These are phyloP conservation scores for Arthrobotrys entomopaga DNA, from an alignment of 2,329 filamentous ascomycete genomes.

Conservation along the genomic window DNA sequence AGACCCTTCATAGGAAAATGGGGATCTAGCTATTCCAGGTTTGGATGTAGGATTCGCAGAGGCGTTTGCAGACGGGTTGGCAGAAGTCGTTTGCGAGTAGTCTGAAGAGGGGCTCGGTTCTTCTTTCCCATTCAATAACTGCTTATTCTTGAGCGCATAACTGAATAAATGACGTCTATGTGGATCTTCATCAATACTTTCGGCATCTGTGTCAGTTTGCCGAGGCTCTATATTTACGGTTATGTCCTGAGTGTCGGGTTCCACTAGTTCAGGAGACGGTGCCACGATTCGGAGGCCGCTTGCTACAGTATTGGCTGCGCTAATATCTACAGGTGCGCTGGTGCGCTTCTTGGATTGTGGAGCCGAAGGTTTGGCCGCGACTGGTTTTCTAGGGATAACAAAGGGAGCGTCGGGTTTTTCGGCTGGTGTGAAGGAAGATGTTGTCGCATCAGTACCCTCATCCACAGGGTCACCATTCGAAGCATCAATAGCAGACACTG, in stretches of 20 bases:
- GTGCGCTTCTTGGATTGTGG: constrained; percentile 34
- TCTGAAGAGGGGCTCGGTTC: constrained; percentile 43
- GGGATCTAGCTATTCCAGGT: constrained; percentile 37
- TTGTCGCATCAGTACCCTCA: neutral
- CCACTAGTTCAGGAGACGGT: constrained; percentile 32
- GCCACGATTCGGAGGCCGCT: constrained; percentile 32
- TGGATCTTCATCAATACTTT: constrained; percentile 47
- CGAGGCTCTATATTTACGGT: constrained; percentile 3
- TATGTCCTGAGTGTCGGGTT: constrained; percentile 1
- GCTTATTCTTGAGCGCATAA: constrained; percentile 37
- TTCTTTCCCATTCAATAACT: constrained; percentile 43
- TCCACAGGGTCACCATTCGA: neutral
- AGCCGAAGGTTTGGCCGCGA: constrained; percentile 17
- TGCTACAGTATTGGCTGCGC: neutral
- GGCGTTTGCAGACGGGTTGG: constrained; percentile 12
- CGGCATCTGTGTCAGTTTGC: constrained; percentile 9
- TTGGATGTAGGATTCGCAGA: constrained; percentile 38
- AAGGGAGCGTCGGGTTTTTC: constrained; percentile 8
- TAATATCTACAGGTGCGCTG: constrained; percentile 12
- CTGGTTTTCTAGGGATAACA: constrained; percentile 34
- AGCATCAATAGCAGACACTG: constrained; percentile 8
- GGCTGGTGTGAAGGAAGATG: neutral
- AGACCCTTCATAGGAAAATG: constrained; percentile 47
- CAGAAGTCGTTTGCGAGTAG: constrained; percentile 30
- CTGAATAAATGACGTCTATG: constrained; percentile 44